Conservation (phyloP, 1,284 basidiomycete species). For the Trichosporon faecale region DNA sequence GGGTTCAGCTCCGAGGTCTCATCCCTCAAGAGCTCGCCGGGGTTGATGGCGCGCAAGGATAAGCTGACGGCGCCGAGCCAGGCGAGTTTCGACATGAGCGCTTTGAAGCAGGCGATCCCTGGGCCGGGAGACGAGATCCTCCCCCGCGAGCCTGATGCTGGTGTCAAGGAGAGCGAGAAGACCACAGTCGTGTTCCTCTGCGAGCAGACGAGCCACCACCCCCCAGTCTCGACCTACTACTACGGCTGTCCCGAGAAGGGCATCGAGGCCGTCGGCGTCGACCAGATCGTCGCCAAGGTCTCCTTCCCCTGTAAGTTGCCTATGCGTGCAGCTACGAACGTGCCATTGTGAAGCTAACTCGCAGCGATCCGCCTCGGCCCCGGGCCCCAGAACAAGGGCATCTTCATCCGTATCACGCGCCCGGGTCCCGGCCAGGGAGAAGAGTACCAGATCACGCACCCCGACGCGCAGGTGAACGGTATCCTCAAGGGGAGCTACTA, state of each 20-base stretch:
- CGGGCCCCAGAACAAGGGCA: slow-evolving; percentile 79
- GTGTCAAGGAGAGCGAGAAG: slow-evolving; percentile 52
- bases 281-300: slow-evolving; percentile 89
- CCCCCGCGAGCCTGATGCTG: slow-evolving; percentile 49
- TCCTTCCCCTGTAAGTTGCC: slow-evolving; percentile 69
- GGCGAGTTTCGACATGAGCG: slow-evolving; percentile 22
- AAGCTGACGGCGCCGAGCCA: slow-evolving; percentile 1
- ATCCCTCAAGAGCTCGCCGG: background rate
- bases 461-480: slow-evolving; percentile 84
- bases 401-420: slow-evolving; percentile 72
- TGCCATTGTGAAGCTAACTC: slow-evolving; percentile 13
- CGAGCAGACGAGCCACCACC: slow-evolving; percentile 92
- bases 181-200: slow-evolving; percentile 69
- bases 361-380: slow-evolving; percentile 71
- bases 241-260: slow-evolving; percentile 70
- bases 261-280: slow-evolving; percentile 68
- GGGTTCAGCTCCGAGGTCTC: slow-evolving; percentile 23
- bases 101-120: slow-evolving; percentile 32
- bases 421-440: slow-evolving; percentile 73
- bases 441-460: slow-evolving; percentile 84
- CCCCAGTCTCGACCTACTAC: slow-evolving; percentile 85
- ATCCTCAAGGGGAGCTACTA: slow-evolving; percentile 74
- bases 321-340: no score
- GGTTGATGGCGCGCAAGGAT: slow-evolving; percentile 1
- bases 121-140: slow-evolving; percentile 49